Conservation (phyloP, 2,329 filamentous ascomycete genomes). For the Colletotrichum sp. region DNA sequence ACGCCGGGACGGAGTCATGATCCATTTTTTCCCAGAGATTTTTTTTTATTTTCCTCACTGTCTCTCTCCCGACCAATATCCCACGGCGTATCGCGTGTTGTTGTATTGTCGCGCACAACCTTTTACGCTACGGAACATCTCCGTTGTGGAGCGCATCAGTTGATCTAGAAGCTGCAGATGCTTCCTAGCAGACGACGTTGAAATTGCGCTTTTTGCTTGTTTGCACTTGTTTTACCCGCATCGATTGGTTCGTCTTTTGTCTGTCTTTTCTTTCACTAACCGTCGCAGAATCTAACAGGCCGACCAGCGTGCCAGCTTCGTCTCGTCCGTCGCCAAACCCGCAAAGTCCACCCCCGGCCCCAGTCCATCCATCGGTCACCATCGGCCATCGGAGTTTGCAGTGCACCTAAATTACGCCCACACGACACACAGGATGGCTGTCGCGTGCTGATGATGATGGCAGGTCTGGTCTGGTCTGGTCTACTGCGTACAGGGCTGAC, state of each 20-base stretch:
- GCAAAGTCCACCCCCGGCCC: slow-evolving; percentile 2
- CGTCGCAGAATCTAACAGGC: background rate
- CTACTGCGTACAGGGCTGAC: background rate
- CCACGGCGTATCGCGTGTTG: background rate
- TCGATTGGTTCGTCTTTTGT: background rate
- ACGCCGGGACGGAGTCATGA: slow-evolving; percentile 1
- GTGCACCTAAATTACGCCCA: background rate
- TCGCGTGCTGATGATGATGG: slow-evolving; percentile 6
- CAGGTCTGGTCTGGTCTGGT: background rate
- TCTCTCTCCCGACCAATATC: background rate
- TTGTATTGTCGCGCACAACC: background rate
- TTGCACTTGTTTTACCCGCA: background rate
- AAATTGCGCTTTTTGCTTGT: background rate
- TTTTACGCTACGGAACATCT: slow-evolving; percentile 12
- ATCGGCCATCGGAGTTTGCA: background rate
- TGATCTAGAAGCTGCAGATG: slow-evolving; percentile 1
- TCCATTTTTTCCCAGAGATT: slow-evolving; percentile 3
- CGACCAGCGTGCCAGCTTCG: background rate
- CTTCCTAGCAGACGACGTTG: background rate
- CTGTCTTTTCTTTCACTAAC: background rate
- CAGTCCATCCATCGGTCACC: background rate
- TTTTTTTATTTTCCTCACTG: background rate
- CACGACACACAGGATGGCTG: background rate
- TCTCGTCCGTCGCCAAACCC: slow-evolving; percentile 4
- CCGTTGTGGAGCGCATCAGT: slow-evolving; percentile 12